A percentile compares a stretch with the other conserved stretches of the same genome.
Conservation (phyloP, 352 stramenopile genomes). For the Phytophthora quininea region DNA sequence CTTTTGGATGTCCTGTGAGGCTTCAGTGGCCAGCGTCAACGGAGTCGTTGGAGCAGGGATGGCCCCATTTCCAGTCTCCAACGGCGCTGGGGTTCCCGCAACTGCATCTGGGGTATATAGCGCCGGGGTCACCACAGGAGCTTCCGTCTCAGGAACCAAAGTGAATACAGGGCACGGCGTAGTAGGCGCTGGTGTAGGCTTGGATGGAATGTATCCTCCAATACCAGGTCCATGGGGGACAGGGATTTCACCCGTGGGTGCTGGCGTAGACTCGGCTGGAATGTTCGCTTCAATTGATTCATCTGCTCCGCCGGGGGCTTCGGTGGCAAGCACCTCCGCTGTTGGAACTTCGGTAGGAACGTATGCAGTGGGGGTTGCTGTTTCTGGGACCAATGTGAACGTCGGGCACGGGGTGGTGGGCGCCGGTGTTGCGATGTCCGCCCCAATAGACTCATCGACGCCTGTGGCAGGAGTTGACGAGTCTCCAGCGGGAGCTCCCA, state of each 20-base stretch:
- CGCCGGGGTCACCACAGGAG: not conserved
- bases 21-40: not conserved
- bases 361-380: not conserved
- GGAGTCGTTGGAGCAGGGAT: not conserved
- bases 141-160: slow-evolving; percentile 4
- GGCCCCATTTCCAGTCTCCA: not conserved
- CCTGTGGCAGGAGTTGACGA: not conserved
- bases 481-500: not conserved
- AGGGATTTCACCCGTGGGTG: not conserved
- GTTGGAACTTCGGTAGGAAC: not conserved
- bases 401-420: slow-evolving; percentile 10
- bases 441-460: not conserved
- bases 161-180: slow-evolving; percentile 12
- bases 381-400: slow-evolving; percentile 6
- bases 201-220: slow-evolving; percentile 1
- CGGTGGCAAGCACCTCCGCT: not conserved
- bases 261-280: not conserved
- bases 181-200: slow-evolving; percentile 1
- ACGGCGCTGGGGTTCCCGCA: not conserved
- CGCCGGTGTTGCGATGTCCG: not conserved
- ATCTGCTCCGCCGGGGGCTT: not conserved
- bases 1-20: not conserved
- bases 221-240: not conserved
- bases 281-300: not conserved
- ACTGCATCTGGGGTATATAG: not conserved